Conservation (phyloP, 495 filamentous ascomycete genomes). For the Talaromyces adpressus region DNA sequence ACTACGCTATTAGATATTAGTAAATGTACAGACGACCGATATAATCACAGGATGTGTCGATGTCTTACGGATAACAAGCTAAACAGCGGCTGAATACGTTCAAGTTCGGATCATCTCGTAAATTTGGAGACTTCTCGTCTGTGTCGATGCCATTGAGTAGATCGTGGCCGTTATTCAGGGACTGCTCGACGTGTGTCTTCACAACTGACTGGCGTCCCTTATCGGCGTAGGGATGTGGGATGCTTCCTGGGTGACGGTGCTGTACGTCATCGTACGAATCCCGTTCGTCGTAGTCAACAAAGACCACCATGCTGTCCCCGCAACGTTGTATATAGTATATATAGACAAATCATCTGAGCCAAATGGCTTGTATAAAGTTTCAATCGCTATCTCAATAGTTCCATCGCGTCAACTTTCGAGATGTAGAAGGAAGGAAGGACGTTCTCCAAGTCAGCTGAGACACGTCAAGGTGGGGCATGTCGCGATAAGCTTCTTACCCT, state of each 20-base stretch:
- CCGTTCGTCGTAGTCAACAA: slow-evolving; percentile 37
- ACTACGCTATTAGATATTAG: slow-evolving; percentile 53
- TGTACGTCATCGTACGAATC: slow-evolving; percentile 22
- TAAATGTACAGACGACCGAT: slow-evolving; percentile 5
- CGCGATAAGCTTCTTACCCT: background rate
- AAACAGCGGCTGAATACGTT: slow-evolving; percentile 70
- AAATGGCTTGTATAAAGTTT: background rate
- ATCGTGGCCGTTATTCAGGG: slow-evolving; percentile 11
- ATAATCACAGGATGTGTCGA: slow-evolving; percentile 12
- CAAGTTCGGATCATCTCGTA: slow-evolving; percentile 50
- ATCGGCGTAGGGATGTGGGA: slow-evolving; percentile 13
- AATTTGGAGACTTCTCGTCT: slow-evolving; percentile 12
- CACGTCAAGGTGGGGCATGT: background rate
- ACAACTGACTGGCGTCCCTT: slow-evolving; percentile 9
- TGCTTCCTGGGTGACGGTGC: slow-evolving; percentile 15
- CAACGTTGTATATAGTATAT: background rate
- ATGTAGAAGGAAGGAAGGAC: background rate
- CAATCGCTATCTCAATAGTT: background rate
- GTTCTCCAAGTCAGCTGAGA: background rate
- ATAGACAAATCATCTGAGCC: background rate
- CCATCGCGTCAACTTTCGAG: background rate
- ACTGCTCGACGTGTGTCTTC: background rate
- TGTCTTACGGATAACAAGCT: slow-evolving; percentile 80
- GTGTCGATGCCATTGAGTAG: background rate
- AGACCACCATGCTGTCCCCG: slow-evolving; percentile 35